Conservation (phyloP, 108 stramenopile species). For the Nitzschia sp. region DNA sequence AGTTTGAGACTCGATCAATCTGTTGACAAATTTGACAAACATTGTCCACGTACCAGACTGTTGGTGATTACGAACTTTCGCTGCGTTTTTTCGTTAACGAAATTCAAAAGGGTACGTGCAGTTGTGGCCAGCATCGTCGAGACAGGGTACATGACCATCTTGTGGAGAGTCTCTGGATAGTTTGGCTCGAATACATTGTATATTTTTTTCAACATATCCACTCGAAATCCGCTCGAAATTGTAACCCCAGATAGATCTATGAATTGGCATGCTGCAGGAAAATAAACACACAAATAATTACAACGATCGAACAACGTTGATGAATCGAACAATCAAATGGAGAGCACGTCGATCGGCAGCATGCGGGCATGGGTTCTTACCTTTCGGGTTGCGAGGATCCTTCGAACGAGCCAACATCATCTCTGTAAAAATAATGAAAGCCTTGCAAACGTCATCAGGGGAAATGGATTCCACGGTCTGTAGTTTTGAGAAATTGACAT, state of each 20-base stretch:
- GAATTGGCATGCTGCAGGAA: slow-evolving; percentile 57
- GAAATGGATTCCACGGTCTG: slow-evolving; percentile 46
- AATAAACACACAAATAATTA: no score
- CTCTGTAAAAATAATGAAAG: slow-evolving; percentile 82
- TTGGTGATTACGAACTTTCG: slow-evolving; percentile 85
- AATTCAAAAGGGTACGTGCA: slow-evolving; percentile 61
- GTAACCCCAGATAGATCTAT: slow-evolving; percentile 77
- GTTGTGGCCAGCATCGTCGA: slow-evolving; percentile 57
- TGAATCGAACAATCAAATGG: no score
- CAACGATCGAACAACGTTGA: no score
- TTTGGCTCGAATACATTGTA: slow-evolving; percentile 81
- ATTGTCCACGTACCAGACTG: no score
- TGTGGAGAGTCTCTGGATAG: slow-evolving; percentile 75
- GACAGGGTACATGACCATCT: slow-evolving; percentile 86
- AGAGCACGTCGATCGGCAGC: no score
- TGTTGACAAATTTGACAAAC: no score
- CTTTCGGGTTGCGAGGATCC: slow-evolving; percentile 68
- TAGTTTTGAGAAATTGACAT: slow-evolving; percentile 79
- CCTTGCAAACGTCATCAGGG: slow-evolving; percentile 66
- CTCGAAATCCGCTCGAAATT: slow-evolving; percentile 67
- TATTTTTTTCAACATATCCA: slow-evolving; percentile 62
- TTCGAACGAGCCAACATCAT: slow-evolving; percentile 56
- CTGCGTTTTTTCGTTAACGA: slow-evolving; percentile 84
- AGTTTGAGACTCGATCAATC: no score
- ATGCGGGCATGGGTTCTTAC: no score